Base-by-base conservation (phyloP, 176 grass and related monocot species). In the Luzula sylvatica region DNA sequence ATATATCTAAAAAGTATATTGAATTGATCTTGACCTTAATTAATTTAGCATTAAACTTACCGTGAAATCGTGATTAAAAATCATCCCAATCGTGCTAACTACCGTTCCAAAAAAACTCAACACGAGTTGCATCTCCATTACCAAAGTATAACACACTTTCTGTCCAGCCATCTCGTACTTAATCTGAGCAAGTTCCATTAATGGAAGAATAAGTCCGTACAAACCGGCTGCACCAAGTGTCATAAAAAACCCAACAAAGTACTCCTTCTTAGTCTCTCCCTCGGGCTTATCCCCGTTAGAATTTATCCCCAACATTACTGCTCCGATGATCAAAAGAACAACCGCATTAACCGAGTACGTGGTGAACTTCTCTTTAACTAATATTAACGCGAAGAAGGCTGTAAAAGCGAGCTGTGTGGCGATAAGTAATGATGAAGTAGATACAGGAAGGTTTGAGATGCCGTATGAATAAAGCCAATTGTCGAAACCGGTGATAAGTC, bases 361-460 rank as follows among this genome's bases (percentile, higher is more conserved):
- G 18, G 83, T 88, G 74, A 88, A 85, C 20, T 52, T 68, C 70
- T 85, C 83, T 2, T 47, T 56, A 67, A 95, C 80, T 8, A 95
- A 27, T 41, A 95, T 28, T 52, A 85, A 67, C 41, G 83, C 70
- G 53, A 88, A 95, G n/a, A 38, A n/a, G 1, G 83, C 83, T 6
- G 76, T 95, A 73, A 95, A 95, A 23, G 73, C 83, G 5, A 95
- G 83, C 66, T 87, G 83, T 13, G 76, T 87, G 14, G 88, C 87
- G 60, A 78, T 39, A 29, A 95, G 72, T 73, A 95, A 58, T 17
- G 83, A 77, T 42, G 83, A 75, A 3, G 88, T 87, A 23, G 88
- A 95, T 3, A 95, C 83, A 8, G 88, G 88, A 32, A 87, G 79
- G 69, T 72, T 83, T 0, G 75, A 77, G 14, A 83, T 4, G 0